Conservation (phyloP, 2,329 filamentous ascomycete species). For the Penicillium palitans region DNA sequence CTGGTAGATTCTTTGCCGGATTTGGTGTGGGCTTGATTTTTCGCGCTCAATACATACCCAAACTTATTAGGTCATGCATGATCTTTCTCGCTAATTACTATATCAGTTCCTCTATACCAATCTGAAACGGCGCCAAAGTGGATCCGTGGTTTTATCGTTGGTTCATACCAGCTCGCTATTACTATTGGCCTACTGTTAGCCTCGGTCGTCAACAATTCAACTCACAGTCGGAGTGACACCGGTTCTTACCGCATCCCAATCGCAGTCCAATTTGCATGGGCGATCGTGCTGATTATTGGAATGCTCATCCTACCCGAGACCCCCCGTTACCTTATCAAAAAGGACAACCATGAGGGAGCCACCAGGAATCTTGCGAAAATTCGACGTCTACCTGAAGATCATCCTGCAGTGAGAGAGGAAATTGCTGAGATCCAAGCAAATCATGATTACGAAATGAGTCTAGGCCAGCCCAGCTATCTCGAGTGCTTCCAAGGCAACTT, state of each 20-base stretch:
- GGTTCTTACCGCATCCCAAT: constrained; percentile 77
- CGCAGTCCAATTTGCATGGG: constrained; percentile 76
- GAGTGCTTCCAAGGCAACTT: constrained; percentile 39
- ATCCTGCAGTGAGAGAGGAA: constrained; percentile 68
- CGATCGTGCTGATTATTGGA: constrained; percentile 69
- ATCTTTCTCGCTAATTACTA: background rate
- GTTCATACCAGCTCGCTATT: constrained; percentile 78
- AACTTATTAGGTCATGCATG: background rate
- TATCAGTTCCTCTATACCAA: constrained; percentile 64
- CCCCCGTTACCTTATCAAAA: constrained; percentile 80
- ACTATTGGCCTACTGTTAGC: constrained; percentile 75
- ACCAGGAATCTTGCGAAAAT: constrained; percentile 63
- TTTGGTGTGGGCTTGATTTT: constrained; percentile 74
- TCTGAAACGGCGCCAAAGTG: constrained; percentile 72
- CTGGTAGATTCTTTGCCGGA: constrained; percentile 51
- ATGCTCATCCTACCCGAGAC: constrained; percentile 78
- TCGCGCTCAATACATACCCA: constrained; percentile 40
- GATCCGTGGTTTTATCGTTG: constrained; percentile 73
- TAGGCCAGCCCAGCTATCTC: constrained; percentile 40
- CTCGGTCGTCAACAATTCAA: constrained; percentile 70
- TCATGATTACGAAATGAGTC: constrained; percentile 69
- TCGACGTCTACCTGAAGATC: constrained; percentile 66
- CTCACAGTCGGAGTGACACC: constrained; percentile 61
- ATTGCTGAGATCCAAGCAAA: constrained; percentile 83
- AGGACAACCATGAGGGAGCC: constrained; percentile 65